Base-by-base conservation (phyloP, 306 rosid species). In the Betula pendula region DNA sequence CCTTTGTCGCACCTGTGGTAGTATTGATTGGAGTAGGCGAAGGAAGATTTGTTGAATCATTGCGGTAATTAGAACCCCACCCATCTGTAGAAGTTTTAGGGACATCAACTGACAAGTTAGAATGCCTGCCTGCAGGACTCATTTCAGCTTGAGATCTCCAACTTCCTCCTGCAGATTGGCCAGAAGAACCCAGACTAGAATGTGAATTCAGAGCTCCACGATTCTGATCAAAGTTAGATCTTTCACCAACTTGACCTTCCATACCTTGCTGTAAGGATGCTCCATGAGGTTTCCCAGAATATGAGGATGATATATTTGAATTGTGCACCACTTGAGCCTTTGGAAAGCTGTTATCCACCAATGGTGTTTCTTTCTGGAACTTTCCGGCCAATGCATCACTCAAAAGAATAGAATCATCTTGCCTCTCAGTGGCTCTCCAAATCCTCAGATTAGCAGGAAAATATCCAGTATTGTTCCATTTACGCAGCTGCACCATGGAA, bases 401-500 rank as follows among this genome's bases (percentile, higher is more conserved):
- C 80, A 96, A 79, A 76, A 90, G 88, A 51, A 93, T 72, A 76
- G 98, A 83, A 63, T 88, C 91, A 19, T 91, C 98, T 80, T 84
- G 86, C 42, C 76, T 88, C 77, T 89, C 97, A 3, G 81, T 79
- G 70, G 77, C 25, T 84, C 53, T 92, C 99, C 99, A 96, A 80
- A 93, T 87, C 86, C 72, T 85, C 87, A 96, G 84, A 73, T 96
- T 94, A 42, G 85, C 81, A 72, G 99, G 99, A 75, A 96, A 96
- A 78, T 93, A 96, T 75, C 98, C 99, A 22, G 97, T 96, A 82
- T 80, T 90, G 72, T 75, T 93, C 99, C 99, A 96, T 79, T 96
- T 96, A 24, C 99, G 93, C 33, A 96, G 85, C 83, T 96, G 99
- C 66, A 84, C 82, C 73, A 91, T 89, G 35, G 98, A 96, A 88